Base-by-base conservation (phyloP, 306 rosid genomes). In the Arachis stenosperma region DNA sequence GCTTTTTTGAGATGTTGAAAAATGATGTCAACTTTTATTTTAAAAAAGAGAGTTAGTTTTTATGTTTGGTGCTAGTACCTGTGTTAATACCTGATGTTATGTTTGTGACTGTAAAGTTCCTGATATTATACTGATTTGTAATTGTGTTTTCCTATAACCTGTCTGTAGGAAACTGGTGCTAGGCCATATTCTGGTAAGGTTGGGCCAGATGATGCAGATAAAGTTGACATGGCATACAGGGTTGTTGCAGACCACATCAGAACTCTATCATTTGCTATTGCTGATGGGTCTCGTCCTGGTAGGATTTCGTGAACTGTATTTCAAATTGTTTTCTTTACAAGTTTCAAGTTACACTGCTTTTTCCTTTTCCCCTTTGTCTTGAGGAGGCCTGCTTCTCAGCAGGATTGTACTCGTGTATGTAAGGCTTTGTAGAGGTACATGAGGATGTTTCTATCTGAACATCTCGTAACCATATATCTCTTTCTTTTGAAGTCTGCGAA, bases 211-310 rank as follows among this genome's bases (percentile, higher is more conserved):
- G 99, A 94, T 75, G 77, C 65, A 17, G 96, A 94, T 81, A 87
- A 88, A 67, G 80, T 91, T 67, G 99, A 94, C 88, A 90, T 94
- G 96, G 99, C 96, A 54, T 94, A 94, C 79, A 87, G 99, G 82
- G 98, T 94, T 67, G 81, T 84, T 67, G 85, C 88, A n/a, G 88
- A 84, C 81, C 88, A 84, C 71, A 81, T 81, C 65, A 78, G 88
- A 82, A 84, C 85, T 76, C 93, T 94, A 74, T 94, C 99, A 72
- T 83, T 91, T 84, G 97, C 99, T 63, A 94, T 94, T 80, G 99
- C 97, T 48, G 99, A 94, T 84, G 97, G 95, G 42, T 94, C 97
- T 82, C 88, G 97, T 61, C 99, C 99, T 81, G 97, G 99, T 94
- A 85, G 36, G 67, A 55, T 78, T 33, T 50, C 44, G 61, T 41